phyloP scores from a whole-genome alignment of 306 rosid genomes.

The Prinsepia uniflora region DNA sequence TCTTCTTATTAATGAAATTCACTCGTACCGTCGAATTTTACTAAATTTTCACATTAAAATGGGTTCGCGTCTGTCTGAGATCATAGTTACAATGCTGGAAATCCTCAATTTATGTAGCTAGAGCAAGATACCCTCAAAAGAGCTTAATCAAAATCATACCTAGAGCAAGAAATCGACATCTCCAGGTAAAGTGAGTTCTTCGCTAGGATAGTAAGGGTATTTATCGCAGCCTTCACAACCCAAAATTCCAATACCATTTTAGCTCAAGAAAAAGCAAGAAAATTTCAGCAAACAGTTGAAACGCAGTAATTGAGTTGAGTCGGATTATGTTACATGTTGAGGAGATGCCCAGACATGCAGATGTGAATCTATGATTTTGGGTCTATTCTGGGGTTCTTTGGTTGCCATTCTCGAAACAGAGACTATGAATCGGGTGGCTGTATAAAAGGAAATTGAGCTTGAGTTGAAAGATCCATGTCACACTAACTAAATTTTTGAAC shows the following conservation, averaged over 20 bases:
- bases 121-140: background rate
- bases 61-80: too few species aligned
- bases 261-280: background rate
- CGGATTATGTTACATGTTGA: slow-evolving; percentile 41
- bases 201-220: slow-evolving; percentile 74
- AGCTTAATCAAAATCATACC: slow-evolving; percentile 37
- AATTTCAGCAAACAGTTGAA: background rate
- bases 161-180: slow-evolving; percentile 62
- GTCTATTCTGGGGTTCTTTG: slow-evolving; percentile 4
- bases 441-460: slow-evolving; percentile 5
- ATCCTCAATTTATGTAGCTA: background rate
- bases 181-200: slow-evolving; percentile 70
- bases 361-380: slow-evolving; percentile 71
- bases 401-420: slow-evolving; percentile 37
- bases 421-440: slow-evolving; percentile 19
- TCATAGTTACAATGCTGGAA: background rate
- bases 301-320: background rate
- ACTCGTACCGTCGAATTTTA: too few species aligned
- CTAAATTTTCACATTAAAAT: too few species aligned
- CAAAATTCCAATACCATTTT: background rate
- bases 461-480: too few species aligned
- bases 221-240: slow-evolving; percentile 51
- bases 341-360: slow-evolving; percentile 91
- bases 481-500: too few species aligned
- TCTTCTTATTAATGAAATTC: too few species aligned